Conservation (phyloP, 805 yeast genomes). For the Torulaspora maleeae region DNA sequence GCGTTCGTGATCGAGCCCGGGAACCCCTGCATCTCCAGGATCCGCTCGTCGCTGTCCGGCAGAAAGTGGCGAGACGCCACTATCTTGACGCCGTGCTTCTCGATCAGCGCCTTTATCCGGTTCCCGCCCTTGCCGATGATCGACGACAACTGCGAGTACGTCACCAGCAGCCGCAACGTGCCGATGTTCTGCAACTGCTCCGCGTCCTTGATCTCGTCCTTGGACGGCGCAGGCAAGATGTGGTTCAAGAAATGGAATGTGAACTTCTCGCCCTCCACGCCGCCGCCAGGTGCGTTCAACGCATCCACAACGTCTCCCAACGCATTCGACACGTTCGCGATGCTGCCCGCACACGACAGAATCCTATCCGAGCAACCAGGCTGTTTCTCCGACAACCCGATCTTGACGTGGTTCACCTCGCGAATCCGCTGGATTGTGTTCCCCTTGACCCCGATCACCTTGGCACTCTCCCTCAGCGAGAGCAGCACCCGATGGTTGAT, state of each 20-base stretch:
- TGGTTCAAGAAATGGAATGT: conserved; percentile 40
- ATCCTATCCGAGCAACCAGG: conserved; percentile 82
- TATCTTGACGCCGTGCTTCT: conserved; percentile 63
- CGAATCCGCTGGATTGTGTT: conserved; percentile 70
- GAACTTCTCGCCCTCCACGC: conserved; percentile 45
- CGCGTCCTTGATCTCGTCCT: conserved; percentile 28
- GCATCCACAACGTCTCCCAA: conserved; percentile 62
- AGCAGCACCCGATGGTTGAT: conserved; percentile 49
- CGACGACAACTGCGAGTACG: conserved; percentile 84
- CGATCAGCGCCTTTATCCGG: conserved; percentile 66
- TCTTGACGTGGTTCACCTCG: conserved; percentile 70
- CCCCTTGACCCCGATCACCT: conserved; percentile 84
- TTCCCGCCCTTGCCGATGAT: conserved; percentile 80
- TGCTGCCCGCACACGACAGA: conserved; percentile 68
- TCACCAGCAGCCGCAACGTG: conserved; percentile 61
- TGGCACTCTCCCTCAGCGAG: conserved; percentile 83
- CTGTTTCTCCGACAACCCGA: conserved; percentile 77
- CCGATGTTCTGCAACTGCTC: conserved; percentile 28
- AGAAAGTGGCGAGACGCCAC: conserved; percentile 83
- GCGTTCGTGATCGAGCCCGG: conserved; percentile 60
- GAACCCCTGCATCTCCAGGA: conserved; percentile 81
- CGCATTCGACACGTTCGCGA: conserved; percentile 65
- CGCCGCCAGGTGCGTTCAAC: conserved; percentile 10
- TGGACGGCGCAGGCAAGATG: conserved; percentile 32
- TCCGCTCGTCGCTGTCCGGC: conserved; percentile 76